phyloP scores from a whole-genome alignment of 768 basidiomycete genomes.

The Paxillus ammoniavirescens region DNA sequence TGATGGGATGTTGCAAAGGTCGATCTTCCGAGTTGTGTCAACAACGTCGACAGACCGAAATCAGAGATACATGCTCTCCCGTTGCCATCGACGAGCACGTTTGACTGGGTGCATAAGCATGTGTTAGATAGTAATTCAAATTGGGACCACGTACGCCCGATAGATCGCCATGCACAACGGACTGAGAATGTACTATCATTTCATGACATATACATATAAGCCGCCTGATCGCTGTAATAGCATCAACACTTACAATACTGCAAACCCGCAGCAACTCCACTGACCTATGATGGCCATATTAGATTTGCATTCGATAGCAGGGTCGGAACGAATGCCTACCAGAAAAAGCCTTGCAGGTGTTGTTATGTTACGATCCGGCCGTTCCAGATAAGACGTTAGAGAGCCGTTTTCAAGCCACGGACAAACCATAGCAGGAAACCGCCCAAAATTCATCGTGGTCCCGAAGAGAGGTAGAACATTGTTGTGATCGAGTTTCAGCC shows the following conservation, averaged over 20 bases:
- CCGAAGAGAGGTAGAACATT: conserved; percentile 21
- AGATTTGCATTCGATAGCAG: no score
- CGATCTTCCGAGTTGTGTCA: conserved; percentile 31
- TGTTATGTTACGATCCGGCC: background rate
- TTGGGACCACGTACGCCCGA: conserved; percentile 8
- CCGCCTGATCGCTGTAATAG: background rate
- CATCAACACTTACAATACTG: background rate
- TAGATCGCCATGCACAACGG: conserved; percentile 1
- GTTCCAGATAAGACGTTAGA: conserved; percentile 12
- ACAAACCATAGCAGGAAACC: conserved; percentile 17
- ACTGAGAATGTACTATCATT: background rate
- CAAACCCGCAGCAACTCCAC: conserved; percentile 5
- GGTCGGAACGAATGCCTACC: background rate
- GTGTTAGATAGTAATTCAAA: no score
- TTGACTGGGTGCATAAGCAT: conserved; percentile 6
- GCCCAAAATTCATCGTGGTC: conserved; percentile 17
- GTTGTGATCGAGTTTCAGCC: conserved; percentile 15
- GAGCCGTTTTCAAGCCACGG: conserved; percentile 18
- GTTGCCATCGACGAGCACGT: conserved; percentile 41
- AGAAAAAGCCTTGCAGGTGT: background rate
- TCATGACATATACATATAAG: background rate
- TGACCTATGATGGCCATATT: background rate
- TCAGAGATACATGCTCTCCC: conserved; percentile 40
- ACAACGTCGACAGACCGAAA: conserved; percentile 42
- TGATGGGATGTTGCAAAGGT: conserved; percentile 28